Percentiles rank a stretch among this genome's conserved stretches.
phyloP scores from a whole-genome alignment of 441 rosid species.

The Euphorbia celastroides region DNA sequence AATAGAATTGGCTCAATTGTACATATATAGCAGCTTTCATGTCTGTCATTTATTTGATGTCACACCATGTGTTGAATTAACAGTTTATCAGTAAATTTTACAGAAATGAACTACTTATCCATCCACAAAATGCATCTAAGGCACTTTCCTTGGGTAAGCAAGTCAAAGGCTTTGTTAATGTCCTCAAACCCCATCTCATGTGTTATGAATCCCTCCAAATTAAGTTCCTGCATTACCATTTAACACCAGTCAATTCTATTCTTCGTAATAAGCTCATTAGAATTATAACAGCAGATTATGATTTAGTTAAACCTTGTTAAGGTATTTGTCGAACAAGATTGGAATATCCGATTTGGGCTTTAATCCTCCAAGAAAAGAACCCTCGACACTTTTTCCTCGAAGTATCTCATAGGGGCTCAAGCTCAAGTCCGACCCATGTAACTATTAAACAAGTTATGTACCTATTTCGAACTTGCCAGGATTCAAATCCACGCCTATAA shows the following conservation, averaged over 20 bases:
- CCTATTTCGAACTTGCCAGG: constrained; percentile 40
- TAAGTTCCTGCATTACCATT: neutral
- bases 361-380: neutral
- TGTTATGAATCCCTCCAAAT: neutral
- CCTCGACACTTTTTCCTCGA: neutral
- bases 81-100: too few relatives aligned
- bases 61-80: too few relatives aligned
- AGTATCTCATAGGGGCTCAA: constrained; percentile 1
- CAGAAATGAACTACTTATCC: neutral
- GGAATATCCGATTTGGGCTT: neutral
- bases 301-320: neutral
- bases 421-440: neutral
- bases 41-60: too few relatives aligned
- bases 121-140: neutral
- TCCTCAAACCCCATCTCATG: neutral
- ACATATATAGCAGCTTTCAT: too few relatives aligned
- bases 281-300: too few relatives aligned
- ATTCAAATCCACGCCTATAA: constrained; percentile 55
- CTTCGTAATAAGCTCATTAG: too few relatives aligned
- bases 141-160: neutral
- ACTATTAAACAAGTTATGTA: neutral
- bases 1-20: too few relatives aligned
- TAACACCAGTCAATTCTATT: neutral
- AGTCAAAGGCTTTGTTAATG: neutral
- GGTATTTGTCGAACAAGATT: neutral